Evolutionary conservation across 306 rosid species (phyloP).

Genomic region (Crataegus laevigata): DNA sequence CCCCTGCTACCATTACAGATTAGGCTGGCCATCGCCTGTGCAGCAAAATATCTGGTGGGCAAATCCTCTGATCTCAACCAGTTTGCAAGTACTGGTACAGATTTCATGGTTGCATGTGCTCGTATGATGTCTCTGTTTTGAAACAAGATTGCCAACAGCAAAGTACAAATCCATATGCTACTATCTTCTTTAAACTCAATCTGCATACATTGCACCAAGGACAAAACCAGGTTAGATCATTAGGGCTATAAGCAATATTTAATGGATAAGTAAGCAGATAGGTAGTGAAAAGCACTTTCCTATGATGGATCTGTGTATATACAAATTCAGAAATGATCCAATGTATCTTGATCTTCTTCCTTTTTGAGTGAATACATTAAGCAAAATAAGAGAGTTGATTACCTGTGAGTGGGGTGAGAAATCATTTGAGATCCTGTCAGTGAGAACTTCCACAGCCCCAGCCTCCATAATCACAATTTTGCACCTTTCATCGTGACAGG

Average conservation of each 20-base stretch:
- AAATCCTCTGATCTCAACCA: slow-evolving; percentile 80
- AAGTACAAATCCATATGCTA: slow-evolving; percentile 82
- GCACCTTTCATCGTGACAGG: slow-evolving; percentile 71
- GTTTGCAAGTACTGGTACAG: slow-evolving; percentile 76
- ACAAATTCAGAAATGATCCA: slow-evolving; percentile 2
- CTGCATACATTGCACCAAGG: slow-evolving; percentile 39
- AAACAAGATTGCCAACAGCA: slow-evolving; percentile 77
- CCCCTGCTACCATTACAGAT: slow-evolving; percentile 99
- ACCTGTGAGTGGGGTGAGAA: slow-evolving; percentile 83
- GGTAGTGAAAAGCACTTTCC: slow-evolving; percentile 8
- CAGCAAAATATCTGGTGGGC: slow-evolving; percentile 86
- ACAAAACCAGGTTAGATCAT: slow-evolving; percentile 16
- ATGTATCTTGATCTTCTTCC: slow-evolving; percentile 7
- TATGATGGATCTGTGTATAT: background rate
- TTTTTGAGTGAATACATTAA: slow-evolving; percentile 1
- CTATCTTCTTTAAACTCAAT: slow-evolving; percentile 83
- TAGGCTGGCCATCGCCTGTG: slow-evolving; percentile 86
- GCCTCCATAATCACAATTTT: slow-evolving; percentile 76
- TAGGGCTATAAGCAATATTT: slow-evolving; percentile 1
- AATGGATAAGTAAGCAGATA: slow-evolving; percentile 1
- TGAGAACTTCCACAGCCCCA: slow-evolving; percentile 86
- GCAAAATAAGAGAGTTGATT: slow-evolving; percentile 18
- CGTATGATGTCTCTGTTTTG: slow-evolving; percentile 95
- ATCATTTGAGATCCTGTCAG: slow-evolving; percentile 69
- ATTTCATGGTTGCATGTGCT: slow-evolving; percentile 74